These are phyloP conservation scores for Didymella sp. DNA, from an alignment of 2,329 filamentous ascomycete species.

Conservation along the genomic window DNA sequence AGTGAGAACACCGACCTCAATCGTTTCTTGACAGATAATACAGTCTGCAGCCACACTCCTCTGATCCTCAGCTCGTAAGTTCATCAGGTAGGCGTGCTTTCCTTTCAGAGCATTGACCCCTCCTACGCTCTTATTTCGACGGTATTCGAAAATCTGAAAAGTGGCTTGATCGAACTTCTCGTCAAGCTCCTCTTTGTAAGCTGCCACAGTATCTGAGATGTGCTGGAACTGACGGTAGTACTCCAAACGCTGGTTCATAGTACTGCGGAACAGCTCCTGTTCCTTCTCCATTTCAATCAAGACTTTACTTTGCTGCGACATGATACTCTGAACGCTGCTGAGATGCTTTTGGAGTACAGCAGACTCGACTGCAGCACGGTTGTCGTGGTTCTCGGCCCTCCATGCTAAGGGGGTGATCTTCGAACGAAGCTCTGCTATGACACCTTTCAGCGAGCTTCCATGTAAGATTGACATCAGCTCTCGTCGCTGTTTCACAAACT, in stretches of 20 bases:
- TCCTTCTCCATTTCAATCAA: slow-evolving; percentile 68
- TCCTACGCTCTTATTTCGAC: slow-evolving; percentile 61
- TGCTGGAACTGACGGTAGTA: slow-evolving; percentile 90
- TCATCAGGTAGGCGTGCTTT: slow-evolving; percentile 77
- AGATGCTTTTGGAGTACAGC: slow-evolving; percentile 70
- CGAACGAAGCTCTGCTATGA: slow-evolving; percentile 73
- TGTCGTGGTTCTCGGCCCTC: slow-evolving; percentile 61
- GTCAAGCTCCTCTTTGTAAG: slow-evolving; percentile 71
- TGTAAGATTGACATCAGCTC: slow-evolving; percentile 58
- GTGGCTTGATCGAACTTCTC: slow-evolving; percentile 62
- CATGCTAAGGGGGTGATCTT: slow-evolving; percentile 66
- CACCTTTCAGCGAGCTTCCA: slow-evolving; percentile 71
- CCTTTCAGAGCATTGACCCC: slow-evolving; percentile 70
- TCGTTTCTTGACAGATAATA: slow-evolving; percentile 81
- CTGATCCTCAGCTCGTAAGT: slow-evolving; percentile 67
- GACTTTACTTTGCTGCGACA: slow-evolving; percentile 60
- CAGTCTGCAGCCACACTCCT: slow-evolving; percentile 69
- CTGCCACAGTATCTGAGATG: slow-evolving; percentile 85
- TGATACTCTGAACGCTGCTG: slow-evolving; percentile 62
- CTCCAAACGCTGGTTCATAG: slow-evolving; percentile 85
- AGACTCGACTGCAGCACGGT: slow-evolving; percentile 68
- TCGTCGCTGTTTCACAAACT: slow-evolving; percentile 59
- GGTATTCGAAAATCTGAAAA: slow-evolving; percentile 50
- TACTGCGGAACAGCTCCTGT: slow-evolving; percentile 74
- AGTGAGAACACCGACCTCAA: slow-evolving; percentile 81